Conservation (phyloP, 768 basidiomycete genomes). For the Roridomyces roridus region DNA sequence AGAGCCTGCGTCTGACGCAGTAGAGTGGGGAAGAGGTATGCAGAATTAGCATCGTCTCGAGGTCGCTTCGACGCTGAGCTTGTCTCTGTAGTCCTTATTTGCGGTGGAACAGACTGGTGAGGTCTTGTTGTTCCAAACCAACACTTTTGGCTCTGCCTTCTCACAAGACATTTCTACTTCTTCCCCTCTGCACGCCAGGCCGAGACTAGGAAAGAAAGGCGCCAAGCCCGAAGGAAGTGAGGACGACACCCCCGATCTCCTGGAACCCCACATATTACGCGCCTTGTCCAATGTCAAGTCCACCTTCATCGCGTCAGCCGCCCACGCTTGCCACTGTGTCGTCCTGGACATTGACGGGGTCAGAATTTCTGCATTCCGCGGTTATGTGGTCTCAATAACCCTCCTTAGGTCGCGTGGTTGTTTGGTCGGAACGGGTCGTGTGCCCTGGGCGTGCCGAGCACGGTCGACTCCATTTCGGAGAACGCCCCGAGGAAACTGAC, state of each 20-base stretch:
- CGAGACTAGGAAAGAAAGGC: conserved; percentile 78
- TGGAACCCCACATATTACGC: conserved; percentile 88
- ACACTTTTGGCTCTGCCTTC: conserved; percentile 24
- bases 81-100: conserved; percentile 67
- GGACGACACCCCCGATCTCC: conserved; percentile 70
- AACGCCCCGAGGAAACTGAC: conserved; percentile 70
- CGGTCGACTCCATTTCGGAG: conserved; percentile 70
- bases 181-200: conserved; percentile 50
- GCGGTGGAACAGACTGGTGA: conserved; percentile 89
- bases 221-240: conserved; percentile 48
- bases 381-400: too few relatives aligned
- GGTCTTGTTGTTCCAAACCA: conserved; percentile 35
- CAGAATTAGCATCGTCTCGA: neutral
- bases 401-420: conserved; percentile 90
- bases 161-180: conserved; percentile 31
- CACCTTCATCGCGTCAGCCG: conserved; percentile 76
- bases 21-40: conserved; percentile 36
- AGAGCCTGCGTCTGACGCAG: neutral
- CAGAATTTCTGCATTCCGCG: too few relatives aligned
- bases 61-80: neutral
- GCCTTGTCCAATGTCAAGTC: conserved; percentile 83
- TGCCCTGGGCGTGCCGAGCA: conserved; percentile 63
- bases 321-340: conserved; percentile 78
- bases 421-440: conserved; percentile 84
- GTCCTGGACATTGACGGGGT: conserved; percentile 75